phyloP scores from a whole-genome alignment of 176 grass and related monocot genomes.

The Bonia amplexicaulis region DNA sequence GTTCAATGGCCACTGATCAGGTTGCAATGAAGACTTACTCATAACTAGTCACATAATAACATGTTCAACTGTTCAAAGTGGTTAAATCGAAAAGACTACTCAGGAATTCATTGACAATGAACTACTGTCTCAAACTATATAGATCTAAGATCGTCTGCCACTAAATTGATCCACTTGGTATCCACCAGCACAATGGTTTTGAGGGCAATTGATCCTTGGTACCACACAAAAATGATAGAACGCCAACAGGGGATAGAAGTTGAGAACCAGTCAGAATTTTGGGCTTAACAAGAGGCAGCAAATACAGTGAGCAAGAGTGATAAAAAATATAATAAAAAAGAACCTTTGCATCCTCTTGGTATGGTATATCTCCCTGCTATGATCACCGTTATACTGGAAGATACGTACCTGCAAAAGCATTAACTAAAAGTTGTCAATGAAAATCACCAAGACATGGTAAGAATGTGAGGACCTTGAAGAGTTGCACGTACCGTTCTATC shows the following conservation, averaged over 20 bases:
- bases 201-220: neutral
- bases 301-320: neutral
- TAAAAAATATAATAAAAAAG: neutral
- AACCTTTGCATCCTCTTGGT: conserved; percentile 99
- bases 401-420: conserved; percentile 74
- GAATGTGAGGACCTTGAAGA: conserved; percentile 17
- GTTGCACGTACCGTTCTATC: conserved; percentile 72
- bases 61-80: neutral
- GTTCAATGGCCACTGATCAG: neutral
- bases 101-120: neutral
- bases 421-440: neutral
- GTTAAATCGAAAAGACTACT: neutral
- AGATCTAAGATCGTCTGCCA: neutral
- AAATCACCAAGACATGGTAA: conserved; percentile 13
- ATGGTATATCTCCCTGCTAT: conserved; percentile 99
- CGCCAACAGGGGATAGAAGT: neutral
- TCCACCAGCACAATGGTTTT: neutral
- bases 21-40: neutral
- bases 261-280: neutral
- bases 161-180: neutral
- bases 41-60: neutral
- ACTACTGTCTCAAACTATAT: conserved; percentile 6
- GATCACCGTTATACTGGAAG: conserved; percentile 73
- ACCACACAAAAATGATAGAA: neutral
- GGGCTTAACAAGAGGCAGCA: neutral